phyloP scores from a whole-genome alignment of 2,329 filamentous ascomycete species.

The Myriosclerotinia curreyana region DNA sequence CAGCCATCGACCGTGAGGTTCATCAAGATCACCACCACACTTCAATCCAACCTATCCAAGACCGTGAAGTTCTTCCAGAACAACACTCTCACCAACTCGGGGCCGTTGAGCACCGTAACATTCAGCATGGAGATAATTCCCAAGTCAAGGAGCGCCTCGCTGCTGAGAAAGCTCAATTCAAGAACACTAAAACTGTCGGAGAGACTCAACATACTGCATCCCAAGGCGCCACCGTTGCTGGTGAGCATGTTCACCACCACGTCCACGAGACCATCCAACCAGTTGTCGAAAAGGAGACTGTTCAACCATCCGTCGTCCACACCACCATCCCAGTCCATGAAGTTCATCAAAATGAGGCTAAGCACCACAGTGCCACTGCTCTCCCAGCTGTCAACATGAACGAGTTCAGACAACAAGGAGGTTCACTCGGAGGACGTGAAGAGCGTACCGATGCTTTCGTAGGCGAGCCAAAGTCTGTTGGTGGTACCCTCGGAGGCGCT shows the following conservation, averaged over 20 bases:
- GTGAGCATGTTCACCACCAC: constrained; percentile 62
- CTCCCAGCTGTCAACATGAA: constrained; percentile 62
- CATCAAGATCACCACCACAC: constrained; percentile 73
- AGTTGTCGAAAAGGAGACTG: constrained; percentile 65
- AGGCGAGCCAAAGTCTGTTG: constrained; percentile 55
- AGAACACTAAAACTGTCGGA: constrained; percentile 47
- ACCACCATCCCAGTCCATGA: constrained; percentile 71
- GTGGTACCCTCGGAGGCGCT: constrained; percentile 34
- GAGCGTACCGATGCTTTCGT: constrained; percentile 58
- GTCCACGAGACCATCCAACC: constrained; percentile 56
- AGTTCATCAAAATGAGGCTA: constrained; percentile 63
- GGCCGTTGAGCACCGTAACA: constrained; percentile 57
- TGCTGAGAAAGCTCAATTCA: constrained; percentile 54
- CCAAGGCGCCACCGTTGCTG: constrained; percentile 50
- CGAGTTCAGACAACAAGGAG: constrained; percentile 58
- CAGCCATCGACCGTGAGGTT: constrained; percentile 64
- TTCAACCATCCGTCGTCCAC: constrained; percentile 66
- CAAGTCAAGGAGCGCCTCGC: constrained; percentile 49
- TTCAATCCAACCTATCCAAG: constrained; percentile 61
- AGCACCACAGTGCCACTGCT: constrained; percentile 62
- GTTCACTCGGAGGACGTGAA: constrained; percentile 52
- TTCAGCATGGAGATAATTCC: constrained; percentile 57
- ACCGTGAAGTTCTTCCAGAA: constrained; percentile 56
- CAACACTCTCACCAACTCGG: constrained; percentile 59
- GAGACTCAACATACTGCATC: constrained; percentile 50